Evolutionary conservation across 169 alveolate genomes (phyloP).

Genomic region (Plasmodium inui): DNA sequence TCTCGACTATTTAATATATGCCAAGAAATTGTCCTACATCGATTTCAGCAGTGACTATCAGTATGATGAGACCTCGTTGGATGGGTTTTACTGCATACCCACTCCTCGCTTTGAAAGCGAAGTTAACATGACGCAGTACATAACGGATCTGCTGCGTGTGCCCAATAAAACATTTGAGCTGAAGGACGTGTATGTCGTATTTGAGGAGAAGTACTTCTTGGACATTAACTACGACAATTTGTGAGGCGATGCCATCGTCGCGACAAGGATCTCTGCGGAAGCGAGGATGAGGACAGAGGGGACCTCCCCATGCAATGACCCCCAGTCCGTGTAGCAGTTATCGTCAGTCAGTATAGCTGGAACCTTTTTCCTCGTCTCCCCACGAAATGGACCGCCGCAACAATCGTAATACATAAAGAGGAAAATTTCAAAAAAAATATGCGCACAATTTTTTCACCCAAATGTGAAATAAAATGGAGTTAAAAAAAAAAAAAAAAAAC

Average conservation of each 20-base stretch:
- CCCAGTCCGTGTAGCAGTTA: neutral
- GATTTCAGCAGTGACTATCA: slow-evolving; percentile 44
- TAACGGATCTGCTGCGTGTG: slow-evolving; percentile 2
- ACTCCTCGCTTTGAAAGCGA: slow-evolving; percentile 45
- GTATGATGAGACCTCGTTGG: slow-evolving; percentile 36
- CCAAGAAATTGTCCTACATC: slow-evolving; percentile 45
- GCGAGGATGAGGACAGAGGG: neutral
- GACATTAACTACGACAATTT: slow-evolving; percentile 21
- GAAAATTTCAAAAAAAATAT: neutral
- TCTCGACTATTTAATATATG: slow-evolving; percentile 17
- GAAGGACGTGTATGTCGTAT: slow-evolving; percentile 33
- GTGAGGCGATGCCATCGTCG: neutral
- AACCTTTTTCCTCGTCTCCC: neutral
- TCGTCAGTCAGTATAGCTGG: neutral
- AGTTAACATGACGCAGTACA: slow-evolving; percentile 21
- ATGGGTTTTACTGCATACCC: slow-evolving; percentile 45
- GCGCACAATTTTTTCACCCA: neutral
- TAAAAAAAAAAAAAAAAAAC: neutral
- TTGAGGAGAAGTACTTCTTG: slow-evolving; percentile 42
- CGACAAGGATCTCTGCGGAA: too few species aligned
- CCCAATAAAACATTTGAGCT: slow-evolving; percentile 19
- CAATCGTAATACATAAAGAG: neutral
- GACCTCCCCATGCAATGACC: neutral
- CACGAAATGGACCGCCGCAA: neutral
- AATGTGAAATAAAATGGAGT: neutral